phyloP scores from a whole-genome alignment of 2,329 filamentous ascomycete species.

The Tolypocladium pustulatum region DNA sequence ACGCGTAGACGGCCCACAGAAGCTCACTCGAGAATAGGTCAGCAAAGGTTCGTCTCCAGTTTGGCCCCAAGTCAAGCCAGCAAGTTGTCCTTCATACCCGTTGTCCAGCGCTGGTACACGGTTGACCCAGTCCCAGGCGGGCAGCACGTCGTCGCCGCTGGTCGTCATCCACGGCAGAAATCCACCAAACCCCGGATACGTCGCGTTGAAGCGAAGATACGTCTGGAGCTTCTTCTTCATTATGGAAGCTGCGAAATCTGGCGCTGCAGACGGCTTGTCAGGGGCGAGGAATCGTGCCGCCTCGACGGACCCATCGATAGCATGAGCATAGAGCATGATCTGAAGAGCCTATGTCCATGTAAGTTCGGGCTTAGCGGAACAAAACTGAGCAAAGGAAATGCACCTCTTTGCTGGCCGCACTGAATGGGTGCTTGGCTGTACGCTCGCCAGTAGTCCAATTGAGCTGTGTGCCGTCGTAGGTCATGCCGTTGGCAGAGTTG shows the following conservation, averaged over 20 bases:
- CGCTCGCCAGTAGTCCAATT: slow-evolving; percentile 24
- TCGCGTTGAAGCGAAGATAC: slow-evolving; percentile 28
- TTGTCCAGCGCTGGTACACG: slow-evolving; percentile 29
- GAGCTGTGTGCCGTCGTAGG: slow-evolving; percentile 27
- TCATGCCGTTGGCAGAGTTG: slow-evolving; percentile 29
- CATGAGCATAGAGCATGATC: slow-evolving; percentile 31
- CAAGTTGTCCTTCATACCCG: slow-evolving; percentile 13
- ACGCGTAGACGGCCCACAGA: slow-evolving; percentile 30
- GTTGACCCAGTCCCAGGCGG: slow-evolving; percentile 25
- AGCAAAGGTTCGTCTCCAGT: background rate
- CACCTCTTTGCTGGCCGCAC: slow-evolving; percentile 26
- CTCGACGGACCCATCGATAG: slow-evolving; percentile 23
- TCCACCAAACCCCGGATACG: slow-evolving; percentile 29
- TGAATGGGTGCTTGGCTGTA: slow-evolving; percentile 25
- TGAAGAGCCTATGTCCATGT: slow-evolving; percentile 21
- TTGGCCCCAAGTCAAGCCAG: background rate
- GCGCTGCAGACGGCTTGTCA: slow-evolving; percentile 17
- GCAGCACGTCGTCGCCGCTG: slow-evolving; percentile 16
- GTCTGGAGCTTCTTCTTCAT: slow-evolving; percentile 27
- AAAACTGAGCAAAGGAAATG: background rate
- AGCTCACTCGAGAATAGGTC: slow-evolving; percentile 18
- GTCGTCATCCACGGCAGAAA: slow-evolving; percentile 28
- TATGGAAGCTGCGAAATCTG: slow-evolving; percentile 21
- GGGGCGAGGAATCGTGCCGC: slow-evolving; percentile 29
- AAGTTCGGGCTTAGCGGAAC: background rate